Evolutionary conservation across 2,329 filamentous ascomycete species (phyloP).

Genomic region (Cylindrodendrum hubeiense): DNA sequence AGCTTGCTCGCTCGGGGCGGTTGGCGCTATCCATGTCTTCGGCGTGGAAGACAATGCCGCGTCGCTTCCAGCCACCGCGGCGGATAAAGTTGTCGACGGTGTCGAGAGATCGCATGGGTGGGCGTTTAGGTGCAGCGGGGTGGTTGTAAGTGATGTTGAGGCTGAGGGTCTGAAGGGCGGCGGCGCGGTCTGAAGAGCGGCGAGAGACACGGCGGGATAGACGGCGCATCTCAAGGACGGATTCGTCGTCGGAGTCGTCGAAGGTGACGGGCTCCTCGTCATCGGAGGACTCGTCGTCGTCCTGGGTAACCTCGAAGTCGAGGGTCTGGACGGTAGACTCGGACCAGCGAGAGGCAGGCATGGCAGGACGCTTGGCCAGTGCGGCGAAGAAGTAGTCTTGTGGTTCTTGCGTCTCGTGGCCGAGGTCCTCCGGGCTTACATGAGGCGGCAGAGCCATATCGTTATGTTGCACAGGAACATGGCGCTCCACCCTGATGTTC

Average conservation of each 20-base stretch:
- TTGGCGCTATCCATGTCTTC: constrained; percentile 48
- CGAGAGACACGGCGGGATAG: constrained; percentile 30
- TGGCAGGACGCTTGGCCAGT: constrained; percentile 44
- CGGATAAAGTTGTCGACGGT: constrained; percentile 57
- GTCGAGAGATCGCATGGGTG: constrained; percentile 54
- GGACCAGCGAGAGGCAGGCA: constrained; percentile 56
- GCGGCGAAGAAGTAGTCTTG: constrained; percentile 51
- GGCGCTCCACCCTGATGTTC: constrained; percentile 38
- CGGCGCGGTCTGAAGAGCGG: constrained; percentile 19
- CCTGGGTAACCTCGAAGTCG: constrained; percentile 38
- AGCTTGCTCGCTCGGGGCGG: constrained; percentile 39
- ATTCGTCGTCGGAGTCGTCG: constrained; percentile 39
- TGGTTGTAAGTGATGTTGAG: constrained; percentile 54
- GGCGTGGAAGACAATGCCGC: constrained; percentile 55
- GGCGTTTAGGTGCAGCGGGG: constrained; percentile 46
- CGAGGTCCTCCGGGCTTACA: constrained; percentile 41
- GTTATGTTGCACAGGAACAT: constrained; percentile 40
- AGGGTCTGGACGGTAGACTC: constrained; percentile 55
- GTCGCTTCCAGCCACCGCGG: constrained; percentile 59
- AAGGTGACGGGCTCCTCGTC: constrained; percentile 39
- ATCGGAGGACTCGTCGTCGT: constrained; percentile 33
- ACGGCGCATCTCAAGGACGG: constrained; percentile 43
- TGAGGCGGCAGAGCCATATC: constrained; percentile 49
- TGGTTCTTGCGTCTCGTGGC: constrained; percentile 41
- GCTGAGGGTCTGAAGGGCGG: constrained; percentile 42